Percentiles rank a stretch among this genome's conserved stretches.
Evolutionary conservation across 2,329 filamentous ascomycete genomes (phyloP).

Genomic region (Bipolaris victoriae): DNA sequence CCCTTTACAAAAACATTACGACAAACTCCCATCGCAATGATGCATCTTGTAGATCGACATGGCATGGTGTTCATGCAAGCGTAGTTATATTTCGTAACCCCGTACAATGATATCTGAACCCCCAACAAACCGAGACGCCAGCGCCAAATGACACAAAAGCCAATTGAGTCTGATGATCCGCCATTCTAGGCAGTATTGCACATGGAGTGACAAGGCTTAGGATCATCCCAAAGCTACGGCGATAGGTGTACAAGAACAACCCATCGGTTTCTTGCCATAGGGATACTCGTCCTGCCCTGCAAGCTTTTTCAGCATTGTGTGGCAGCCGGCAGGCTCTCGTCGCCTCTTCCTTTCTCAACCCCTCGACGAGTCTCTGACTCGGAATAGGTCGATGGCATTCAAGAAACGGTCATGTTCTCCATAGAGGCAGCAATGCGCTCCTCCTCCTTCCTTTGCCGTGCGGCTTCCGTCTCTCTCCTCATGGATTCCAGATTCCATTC

Average conservation of each 20-base stretch:
- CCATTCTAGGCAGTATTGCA: not conserved
- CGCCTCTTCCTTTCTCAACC: conserved; percentile 3
- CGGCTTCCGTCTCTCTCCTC: conserved; percentile 80
- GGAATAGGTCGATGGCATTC: conserved; percentile 6
- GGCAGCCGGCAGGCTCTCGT: conserved; percentile 21
- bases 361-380: not conserved
- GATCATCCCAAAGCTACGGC: not conserved
- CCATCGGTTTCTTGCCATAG: conserved; percentile 4
- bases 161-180: conserved; percentile 3
- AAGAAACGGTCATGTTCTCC: conserved; percentile 30
- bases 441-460: conserved; percentile 77
- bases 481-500: conserved; percentile 83
- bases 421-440: conserved; percentile 60
- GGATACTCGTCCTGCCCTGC: conserved; percentile 22
- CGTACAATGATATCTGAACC: conserved; percentile 8
- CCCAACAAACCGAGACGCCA: conserved; percentile 12
- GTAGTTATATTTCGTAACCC: conserved; percentile 4
- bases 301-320: conserved; percentile 47
- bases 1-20: not conserved
- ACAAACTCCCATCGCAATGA: not conserved
- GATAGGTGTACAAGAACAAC: not conserved
- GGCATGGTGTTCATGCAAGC: conserved; percentile 4
- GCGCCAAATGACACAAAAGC: conserved; percentile 12
- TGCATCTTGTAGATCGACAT: not conserved
- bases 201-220: not conserved